phyloP scores from a whole-genome alignment of 2,329 filamentous ascomycete genomes.

The Clonostachys chloroleuca region DNA sequence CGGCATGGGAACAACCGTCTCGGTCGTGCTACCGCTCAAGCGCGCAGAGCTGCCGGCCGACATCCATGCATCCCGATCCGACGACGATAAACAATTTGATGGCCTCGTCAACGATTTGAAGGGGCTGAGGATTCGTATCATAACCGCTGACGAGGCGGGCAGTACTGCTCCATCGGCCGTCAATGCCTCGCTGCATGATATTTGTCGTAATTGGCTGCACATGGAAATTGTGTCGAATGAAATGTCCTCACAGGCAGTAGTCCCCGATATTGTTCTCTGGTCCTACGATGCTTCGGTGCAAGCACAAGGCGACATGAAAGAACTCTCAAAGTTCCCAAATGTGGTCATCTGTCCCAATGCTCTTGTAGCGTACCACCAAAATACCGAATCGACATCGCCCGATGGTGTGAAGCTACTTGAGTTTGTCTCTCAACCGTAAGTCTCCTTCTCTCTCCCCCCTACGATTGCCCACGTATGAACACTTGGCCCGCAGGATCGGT shows the following conservation, averaged over 20 bases:
- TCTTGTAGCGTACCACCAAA: constrained; percentile 15
- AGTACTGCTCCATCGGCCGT: constrained; percentile 2
- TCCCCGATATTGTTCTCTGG: constrained; percentile 18
- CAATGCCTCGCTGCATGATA: constrained; percentile 2
- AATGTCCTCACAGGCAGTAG: constrained; percentile 1
- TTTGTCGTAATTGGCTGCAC: constrained; percentile 25
- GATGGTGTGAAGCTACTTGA: constrained; percentile 18
- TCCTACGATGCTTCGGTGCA: constrained; percentile 7
- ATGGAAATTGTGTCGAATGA: constrained; percentile 15
- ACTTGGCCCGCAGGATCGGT: constrained; percentile 15
- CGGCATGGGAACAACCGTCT: constrained; percentile 27
- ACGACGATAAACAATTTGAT: constrained; percentile 18
- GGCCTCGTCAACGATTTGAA: constrained; percentile 16
- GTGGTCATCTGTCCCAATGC: constrained; percentile 26
- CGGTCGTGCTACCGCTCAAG: constrained; percentile 21
- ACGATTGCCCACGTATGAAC: not conserved
- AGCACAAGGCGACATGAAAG: constrained; percentile 1
- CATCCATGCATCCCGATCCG: not conserved
- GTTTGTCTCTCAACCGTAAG: constrained; percentile 30
- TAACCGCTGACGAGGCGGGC: constrained; percentile 6
- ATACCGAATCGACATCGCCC: constrained; percentile 9
- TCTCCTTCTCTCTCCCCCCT: constrained; percentile 3
- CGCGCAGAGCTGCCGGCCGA: constrained; percentile 1
- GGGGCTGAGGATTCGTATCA: constrained; percentile 19
- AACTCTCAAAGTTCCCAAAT: constrained; percentile 9